Conservation (phyloP, 306 rosid genomes). For the Cucumis cinereus region DNA sequence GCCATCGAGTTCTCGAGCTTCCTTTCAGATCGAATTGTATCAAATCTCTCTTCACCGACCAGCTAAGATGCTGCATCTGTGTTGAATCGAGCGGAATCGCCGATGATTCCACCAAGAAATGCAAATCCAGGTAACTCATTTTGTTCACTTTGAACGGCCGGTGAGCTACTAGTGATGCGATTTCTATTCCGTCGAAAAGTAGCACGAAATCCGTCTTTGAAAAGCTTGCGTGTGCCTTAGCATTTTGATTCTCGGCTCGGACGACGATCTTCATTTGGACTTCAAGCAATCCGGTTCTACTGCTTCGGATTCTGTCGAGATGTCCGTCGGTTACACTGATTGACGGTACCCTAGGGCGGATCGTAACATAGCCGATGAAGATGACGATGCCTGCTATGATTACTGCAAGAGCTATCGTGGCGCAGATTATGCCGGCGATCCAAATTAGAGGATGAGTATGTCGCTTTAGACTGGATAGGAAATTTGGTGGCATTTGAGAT, state of each 20-base stretch:
- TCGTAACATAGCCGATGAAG: slow-evolving; percentile 41
- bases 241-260: slow-evolving; percentile 61
- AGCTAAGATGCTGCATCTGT: slow-evolving; percentile 32
- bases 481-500: slow-evolving; percentile 11
- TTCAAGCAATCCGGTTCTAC: slow-evolving; percentile 40
- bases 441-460: slow-evolving; percentile 48
- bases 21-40: slow-evolving; percentile 55
- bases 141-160: slow-evolving; percentile 42
- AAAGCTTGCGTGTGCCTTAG: slow-evolving; percentile 56
- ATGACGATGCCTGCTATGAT: slow-evolving; percentile 39
- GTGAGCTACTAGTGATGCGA: slow-evolving; percentile 38
- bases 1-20: slow-evolving; percentile 39
- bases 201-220: slow-evolving; percentile 34
- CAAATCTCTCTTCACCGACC: slow-evolving; percentile 34
- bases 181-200: slow-evolving; percentile 29
- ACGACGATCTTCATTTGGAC: slow-evolving; percentile 30
- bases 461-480: neutral
- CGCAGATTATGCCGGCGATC: slow-evolving; percentile 49
- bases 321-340: slow-evolving; percentile 37
- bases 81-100: slow-evolving; percentile 42
- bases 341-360: slow-evolving; percentile 69
- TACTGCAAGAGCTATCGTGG: slow-evolving; percentile 40
- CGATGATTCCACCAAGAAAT: slow-evolving; percentile 28
- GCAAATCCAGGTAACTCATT: slow-evolving; percentile 26
- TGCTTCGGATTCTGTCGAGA: slow-evolving; percentile 28